Base-by-base conservation (phyloP, 1,139 yeast genomes). In the Nadsonia commutata region DNA sequence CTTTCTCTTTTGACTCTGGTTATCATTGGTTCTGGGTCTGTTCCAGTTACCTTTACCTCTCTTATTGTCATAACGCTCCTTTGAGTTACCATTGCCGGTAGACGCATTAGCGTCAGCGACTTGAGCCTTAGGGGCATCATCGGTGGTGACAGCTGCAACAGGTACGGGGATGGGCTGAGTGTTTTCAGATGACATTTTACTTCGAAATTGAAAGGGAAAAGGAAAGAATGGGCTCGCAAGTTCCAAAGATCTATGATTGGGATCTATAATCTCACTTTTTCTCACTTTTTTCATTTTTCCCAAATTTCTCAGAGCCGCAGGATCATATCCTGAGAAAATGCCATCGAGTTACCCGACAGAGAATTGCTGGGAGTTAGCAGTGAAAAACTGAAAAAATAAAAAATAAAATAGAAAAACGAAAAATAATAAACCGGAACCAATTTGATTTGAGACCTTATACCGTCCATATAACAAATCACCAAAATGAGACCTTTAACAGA, bases 401-500 rank as follows among this genome's bases (percentile, higher is more conserved):
- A 27, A 27, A 27, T 11, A 27, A 27, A 6, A 4, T 16, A 13
- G 33, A 27, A 27, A 27, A 27, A 27, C 33, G 33, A 27, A 27
- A 27, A 27, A 27, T n/a, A 27, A 27, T 13, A 27, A 16, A 27
- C 5, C 33, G 16, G 33, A 9, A 27, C 9, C n/a, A 11, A 27
- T 27, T 27, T 27, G 33, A 27, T 27, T 27, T 6, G 16, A 27
- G 5, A 27, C n/a, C 33, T 3, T 11, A 27, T 27, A 27, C n/a
- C 33, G 16, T 27, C 33, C 16, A 4, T n/a, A n/a, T n/a, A n/a
- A n/a, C 33, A 4, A 8, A 6, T 16, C 33, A 13, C 31, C 22
- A 49, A 27, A 45, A 90, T 90, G 98, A 80, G 98, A 71, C 85
- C 90, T 43, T 74, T 90, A 53, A 90, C 98, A 51, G 98, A 90